Evolutionary conservation across 163 green algal genomes (phyloP), one percentile per base, ranked within the genome.

Genomic region (Scenedesmus sp.): DNA sequence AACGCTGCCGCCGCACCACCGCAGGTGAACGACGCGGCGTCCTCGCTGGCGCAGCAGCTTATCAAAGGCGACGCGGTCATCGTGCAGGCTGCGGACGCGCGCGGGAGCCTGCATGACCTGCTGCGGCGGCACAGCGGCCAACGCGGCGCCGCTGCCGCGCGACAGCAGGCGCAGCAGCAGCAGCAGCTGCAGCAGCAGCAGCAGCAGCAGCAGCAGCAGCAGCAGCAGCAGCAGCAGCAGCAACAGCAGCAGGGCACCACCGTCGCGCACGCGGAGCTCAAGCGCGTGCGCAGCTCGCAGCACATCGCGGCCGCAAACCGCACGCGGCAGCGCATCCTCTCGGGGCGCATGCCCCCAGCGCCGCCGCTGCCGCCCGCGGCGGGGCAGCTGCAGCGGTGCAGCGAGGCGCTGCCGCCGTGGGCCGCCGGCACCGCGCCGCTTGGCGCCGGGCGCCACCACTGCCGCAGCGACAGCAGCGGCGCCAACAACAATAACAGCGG

Each of bases 61-160:
- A 39, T 80, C 14, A 80, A 80, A 29, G 71, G 71, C 5, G 71
- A 80, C 50, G 71, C 71, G 18, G 71, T 80, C 17, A 33, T 71
- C 22, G 10, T 63, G 14, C 29, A 14, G 17, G 60, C 60, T 36
- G 18, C 28, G 14, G 24, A 70, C 14, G 18, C 10, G 33, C 11
- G 42, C n/a, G 42, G n/a, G 24, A 50, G n/a, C 33, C 33, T 17
- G 60, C 29, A 48, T 50, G 20, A 13, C 14, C 11, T n/a, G 60
- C 13, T 18, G 42, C 29, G 36, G 29, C 29, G 42, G 60, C 29
- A 28, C 28, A 47, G 60, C n/a, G 18, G 54, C 54, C 13, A 24
- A 10, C 17, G 54, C 13, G 17, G 17, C 36, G 20, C 60, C 60
- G 42, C 11, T 11, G 50, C 33, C 14, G 64, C 45, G 24, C 7